A percentile compares a stretch with the other conserved stretches of the same genome.
Conservation (phyloP, 1,284 basidiomycete genomes). For the Gymnopus androsaceus region DNA sequence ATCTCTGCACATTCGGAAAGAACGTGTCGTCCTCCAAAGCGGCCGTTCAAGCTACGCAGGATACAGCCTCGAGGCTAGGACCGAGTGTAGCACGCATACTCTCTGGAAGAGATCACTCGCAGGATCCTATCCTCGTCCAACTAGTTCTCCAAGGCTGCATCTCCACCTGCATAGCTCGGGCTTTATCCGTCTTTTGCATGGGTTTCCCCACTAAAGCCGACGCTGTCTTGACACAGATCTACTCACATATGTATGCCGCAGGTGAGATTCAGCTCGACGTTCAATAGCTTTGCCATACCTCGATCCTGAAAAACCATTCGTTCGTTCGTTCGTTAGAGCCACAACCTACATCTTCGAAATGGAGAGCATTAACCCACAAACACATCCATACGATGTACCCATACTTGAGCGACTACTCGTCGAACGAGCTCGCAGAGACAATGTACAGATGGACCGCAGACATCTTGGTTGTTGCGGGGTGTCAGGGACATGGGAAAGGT, state of each 20-base stretch:
- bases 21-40: slow-evolving; percentile 38
- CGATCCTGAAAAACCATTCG: slow-evolving; percentile 15
- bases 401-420: slow-evolving; percentile 60
- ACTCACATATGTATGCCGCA: slow-evolving; percentile 60
- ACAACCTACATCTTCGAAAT: slow-evolving; percentile 73
- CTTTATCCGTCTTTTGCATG: slow-evolving; percentile 69
- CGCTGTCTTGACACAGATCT: slow-evolving; percentile 62
- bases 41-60: slow-evolving; percentile 50
- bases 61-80: slow-evolving; percentile 62
- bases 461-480: slow-evolving; percentile 64
- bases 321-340: slow-evolving; percentile 55
- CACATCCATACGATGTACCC: slow-evolving; percentile 70
- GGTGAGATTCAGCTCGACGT: slow-evolving; percentile 46
- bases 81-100: slow-evolving; percentile 59
- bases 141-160: slow-evolving; percentile 71
- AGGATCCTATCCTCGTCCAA: slow-evolving; percentile 73
- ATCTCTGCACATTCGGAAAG: slow-evolving; percentile 54
- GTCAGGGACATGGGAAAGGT: slow-evolving; percentile 40
- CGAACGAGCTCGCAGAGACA: slow-evolving; percentile 67
- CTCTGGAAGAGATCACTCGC: slow-evolving; percentile 62
- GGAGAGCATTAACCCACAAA: slow-evolving; percentile 69
- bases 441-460: slow-evolving; percentile 71
- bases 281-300: slow-evolving; percentile 11
- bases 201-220: slow-evolving; percentile 72
- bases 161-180: slow-evolving; percentile 62